Conservation (phyloP, 2,329 filamentous ascomycete species). For the Niveomyces coronatus region DNA sequence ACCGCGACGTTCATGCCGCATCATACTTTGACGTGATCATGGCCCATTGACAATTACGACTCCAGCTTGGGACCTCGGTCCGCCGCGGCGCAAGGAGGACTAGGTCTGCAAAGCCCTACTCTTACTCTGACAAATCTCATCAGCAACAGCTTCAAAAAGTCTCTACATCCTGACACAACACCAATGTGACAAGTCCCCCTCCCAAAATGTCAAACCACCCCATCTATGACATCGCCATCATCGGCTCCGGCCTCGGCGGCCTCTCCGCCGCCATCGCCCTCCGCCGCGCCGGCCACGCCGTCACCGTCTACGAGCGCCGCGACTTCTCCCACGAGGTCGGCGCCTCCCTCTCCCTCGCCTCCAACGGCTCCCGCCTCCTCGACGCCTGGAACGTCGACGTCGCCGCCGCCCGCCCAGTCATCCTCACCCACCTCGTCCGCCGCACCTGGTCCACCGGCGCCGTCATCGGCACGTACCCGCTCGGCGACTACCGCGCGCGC, state of each 20-base stretch:
- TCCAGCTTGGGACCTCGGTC: too few species aligned
- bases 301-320: constrained; percentile 50
- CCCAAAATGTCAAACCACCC: neutral
- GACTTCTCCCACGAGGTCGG: constrained; percentile 57
- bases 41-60: too few species aligned
- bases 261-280: constrained; percentile 29
- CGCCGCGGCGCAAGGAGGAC: too few species aligned
- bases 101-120: too few species aligned
- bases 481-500: constrained; percentile 49
- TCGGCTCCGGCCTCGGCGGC: constrained; percentile 31
- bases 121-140: too few species aligned
- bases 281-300: constrained; percentile 28
- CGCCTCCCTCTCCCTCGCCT: constrained; percentile 51
- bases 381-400: constrained; percentile 53
- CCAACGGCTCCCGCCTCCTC: constrained; percentile 54
- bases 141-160: too few species aligned
- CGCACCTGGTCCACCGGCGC: constrained; percentile 54
- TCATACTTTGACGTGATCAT: too few species aligned
- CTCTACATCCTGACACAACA: too few species aligned
- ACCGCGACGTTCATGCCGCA: too few species aligned
- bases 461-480: constrained; percentile 45
- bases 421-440: constrained; percentile 50
- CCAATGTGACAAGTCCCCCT: too few species aligned
- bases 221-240: constrained; percentile 24
- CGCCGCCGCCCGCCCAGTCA: constrained; percentile 46